These are phyloP conservation scores for Gorgonomyces haynaldii DNA, from an alignment of 192 early-diverging fungal species.

Conservation along the genomic window DNA sequence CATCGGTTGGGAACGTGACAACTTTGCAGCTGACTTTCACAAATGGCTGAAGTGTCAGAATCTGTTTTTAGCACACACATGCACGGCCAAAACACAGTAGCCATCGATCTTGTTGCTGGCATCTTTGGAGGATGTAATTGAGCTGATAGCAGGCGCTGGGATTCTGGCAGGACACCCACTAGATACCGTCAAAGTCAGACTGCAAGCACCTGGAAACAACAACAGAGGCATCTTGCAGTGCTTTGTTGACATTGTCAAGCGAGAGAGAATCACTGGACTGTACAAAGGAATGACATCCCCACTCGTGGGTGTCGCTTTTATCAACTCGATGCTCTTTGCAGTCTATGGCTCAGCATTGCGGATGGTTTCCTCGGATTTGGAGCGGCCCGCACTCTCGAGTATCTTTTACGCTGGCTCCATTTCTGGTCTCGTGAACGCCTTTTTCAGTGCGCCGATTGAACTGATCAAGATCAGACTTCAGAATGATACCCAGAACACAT, in stretches of 20 bases:
- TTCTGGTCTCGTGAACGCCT: conserved; percentile 31
- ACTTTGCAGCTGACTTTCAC: too few relatives aligned
- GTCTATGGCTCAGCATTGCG: conserved; percentile 36
- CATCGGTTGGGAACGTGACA: too few relatives aligned
- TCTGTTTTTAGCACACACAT: conserved; percentile 17
- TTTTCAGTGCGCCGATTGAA: conserved; percentile 39
- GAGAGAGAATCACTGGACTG: conserved; percentile 50
- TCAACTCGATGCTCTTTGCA: conserved; percentile 41
- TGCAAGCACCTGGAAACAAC: conserved; percentile 23
- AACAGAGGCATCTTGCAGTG: conserved; percentile 6
- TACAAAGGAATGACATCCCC: conserved; percentile 95
- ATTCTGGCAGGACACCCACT: conserved; percentile 40
- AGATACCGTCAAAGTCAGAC: conserved; percentile 32
- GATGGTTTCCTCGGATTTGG: conserved; percentile 14
- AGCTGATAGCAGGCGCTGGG: conserved; percentile 10
- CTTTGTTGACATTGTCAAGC: conserved; percentile 21
- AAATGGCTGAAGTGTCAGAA: conserved; percentile 20
- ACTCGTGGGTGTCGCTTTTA: conserved; percentile 77
- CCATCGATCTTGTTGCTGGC: conserved; percentile 19
- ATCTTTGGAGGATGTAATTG: conserved; percentile 21
- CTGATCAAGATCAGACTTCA: conserved; percentile 37
- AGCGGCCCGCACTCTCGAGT: conserved; percentile 5
- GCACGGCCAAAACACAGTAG: conserved; percentile 12
- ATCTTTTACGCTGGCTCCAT: conserved; percentile 32
- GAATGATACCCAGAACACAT: conserved; percentile 13